Percentiles rank a stretch among this genome's conserved stretches.
Conservation (phyloP, 108 stramenopile species). For the Hondaea fermentalgiana region DNA sequence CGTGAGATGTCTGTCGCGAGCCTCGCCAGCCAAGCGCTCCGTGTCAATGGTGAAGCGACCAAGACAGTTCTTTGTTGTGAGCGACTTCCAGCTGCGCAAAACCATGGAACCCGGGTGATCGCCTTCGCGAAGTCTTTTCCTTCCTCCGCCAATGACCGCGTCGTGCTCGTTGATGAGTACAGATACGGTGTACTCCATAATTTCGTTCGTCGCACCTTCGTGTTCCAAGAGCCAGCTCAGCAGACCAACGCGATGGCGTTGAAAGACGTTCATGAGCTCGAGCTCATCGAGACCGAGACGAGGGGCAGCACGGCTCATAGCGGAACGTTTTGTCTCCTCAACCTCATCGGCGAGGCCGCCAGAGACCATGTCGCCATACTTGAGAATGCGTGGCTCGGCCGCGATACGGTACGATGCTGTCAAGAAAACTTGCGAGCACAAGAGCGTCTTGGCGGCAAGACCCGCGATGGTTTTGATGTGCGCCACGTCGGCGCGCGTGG, state of each 20-base stretch:
- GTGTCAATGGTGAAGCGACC: neutral
- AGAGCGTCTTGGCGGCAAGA: slow-evolving; percentile 28
- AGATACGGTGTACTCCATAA: neutral
- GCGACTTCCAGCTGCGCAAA: neutral
- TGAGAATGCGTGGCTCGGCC: slow-evolving; percentile 19
- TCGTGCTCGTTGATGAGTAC: neutral
- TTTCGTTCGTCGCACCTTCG: neutral
- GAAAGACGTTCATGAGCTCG: neutral
- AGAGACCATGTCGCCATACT: slow-evolving; percentile 27
- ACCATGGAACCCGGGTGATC: neutral
- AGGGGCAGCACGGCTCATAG: neutral
- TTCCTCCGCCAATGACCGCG: neutral
- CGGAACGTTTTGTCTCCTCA: neutral
- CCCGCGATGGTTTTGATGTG: slow-evolving; percentile 37
- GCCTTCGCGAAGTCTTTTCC: neutral
- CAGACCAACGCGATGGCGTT: neutral
- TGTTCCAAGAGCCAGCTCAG: neutral
- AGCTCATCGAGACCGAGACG: neutral
- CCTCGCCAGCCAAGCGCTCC: neutral
- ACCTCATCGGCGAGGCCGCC: slow-evolving; percentile 21
- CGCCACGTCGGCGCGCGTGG: slow-evolving; percentile 33
- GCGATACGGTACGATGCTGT: slow-evolving; percentile 40
- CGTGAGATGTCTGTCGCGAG: neutral
- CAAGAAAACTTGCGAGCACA: slow-evolving; percentile 47
- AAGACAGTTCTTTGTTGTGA: neutral